These are phyloP conservation scores for Salix suchowensis DNA, from an alignment of 345 rosid species.

Conservation along the genomic window DNA sequence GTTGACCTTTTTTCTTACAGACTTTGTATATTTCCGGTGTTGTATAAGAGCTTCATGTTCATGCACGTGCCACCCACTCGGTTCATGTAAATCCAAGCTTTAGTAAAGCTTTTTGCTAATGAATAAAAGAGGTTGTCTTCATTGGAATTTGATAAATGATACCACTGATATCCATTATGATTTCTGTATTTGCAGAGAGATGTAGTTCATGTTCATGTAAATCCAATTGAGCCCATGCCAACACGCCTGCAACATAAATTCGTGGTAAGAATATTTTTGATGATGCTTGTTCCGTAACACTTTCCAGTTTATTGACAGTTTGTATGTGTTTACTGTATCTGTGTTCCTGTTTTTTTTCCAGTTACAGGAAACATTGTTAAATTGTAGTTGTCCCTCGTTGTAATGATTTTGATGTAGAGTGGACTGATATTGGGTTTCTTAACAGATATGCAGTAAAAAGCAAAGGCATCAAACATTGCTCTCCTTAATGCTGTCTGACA, in stretches of 20 bases:
- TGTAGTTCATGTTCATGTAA: slow-evolving; percentile 70
- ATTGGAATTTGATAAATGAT: slow-evolving; percentile 5
- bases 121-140: background rate
- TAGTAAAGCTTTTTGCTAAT: too few relatives aligned
- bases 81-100: too few relatives aligned
- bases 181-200: slow-evolving; percentile 44
- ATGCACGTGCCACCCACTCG: too few relatives aligned
- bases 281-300: background rate
- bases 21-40: too few relatives aligned
- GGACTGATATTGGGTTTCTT: slow-evolving; percentile 12
- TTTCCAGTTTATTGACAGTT: background rate
- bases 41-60: too few relatives aligned
- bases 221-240: slow-evolving; percentile 71
- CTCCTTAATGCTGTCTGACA: slow-evolving; percentile 54
- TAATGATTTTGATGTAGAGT: background rate
- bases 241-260: slow-evolving; percentile 60
- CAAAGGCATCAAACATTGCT: slow-evolving; percentile 52
- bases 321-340: background rate
- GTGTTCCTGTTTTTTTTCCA: background rate
- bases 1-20: slow-evolving; percentile 19
- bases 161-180: slow-evolving; percentile 6
- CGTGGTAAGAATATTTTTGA: slow-evolving; percentile 42
- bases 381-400: background rate
- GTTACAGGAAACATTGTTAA: background rate
- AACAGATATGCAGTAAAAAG: slow-evolving; percentile 50